Base-by-base conservation (phyloP, 2,329 filamentous ascomycete species). In the Colletotrichum sp. region DNA sequence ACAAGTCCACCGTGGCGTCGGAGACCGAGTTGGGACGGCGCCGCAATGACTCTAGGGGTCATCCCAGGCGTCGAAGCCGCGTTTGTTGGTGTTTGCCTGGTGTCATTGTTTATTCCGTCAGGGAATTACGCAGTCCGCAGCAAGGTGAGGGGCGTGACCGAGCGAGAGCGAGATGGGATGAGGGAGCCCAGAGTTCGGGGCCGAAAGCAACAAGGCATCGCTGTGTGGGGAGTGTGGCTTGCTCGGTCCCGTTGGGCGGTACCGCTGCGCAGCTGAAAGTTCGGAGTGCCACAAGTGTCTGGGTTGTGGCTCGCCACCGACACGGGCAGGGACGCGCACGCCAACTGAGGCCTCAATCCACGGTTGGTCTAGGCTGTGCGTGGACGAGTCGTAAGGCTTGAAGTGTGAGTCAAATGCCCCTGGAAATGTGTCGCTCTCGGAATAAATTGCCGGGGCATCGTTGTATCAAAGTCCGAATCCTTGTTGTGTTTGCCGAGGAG, bases 241-340 rank as follows among this genome's bases (percentile, higher is more conserved):
- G 66, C 39, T 75, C 57, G 73, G 73, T 75, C 55, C 57, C 57
- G 73, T 39, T 28, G 32, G 13, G 67, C 68, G 72, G 69, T 34
- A 43, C 36, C 36, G 52, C 30, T 72, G 68, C 30, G 28, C 26
- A 26, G 59, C 16, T 21, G 28, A 30, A 39, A 21, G 48, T 24
- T 24, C 21, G 21, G 26, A 61, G 59, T 71, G 70, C 70, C 71
- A 71, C 67, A 64, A 52, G 30, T 65, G 21, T 24, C 24, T 39
- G 26, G 26, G 60, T 36, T 60, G 61, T 63, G 39, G 68, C 57
- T 60, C 64, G 73, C 70, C 73, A 75, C 73, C 36, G 55, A 63
- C 59, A 39, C 28, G 32, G 63, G 34, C 18, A 60, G 52, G 73
- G 63, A 64, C 70, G 64, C 73, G 73, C 70, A 75, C 64, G 64